Percentiles rank a stretch among this genome's conserved stretches.
These are phyloP conservation scores for Pestalotiopsis sp. DNA, from an alignment of 2,329 filamentous ascomycete genomes.

Conservation along the genomic window DNA sequence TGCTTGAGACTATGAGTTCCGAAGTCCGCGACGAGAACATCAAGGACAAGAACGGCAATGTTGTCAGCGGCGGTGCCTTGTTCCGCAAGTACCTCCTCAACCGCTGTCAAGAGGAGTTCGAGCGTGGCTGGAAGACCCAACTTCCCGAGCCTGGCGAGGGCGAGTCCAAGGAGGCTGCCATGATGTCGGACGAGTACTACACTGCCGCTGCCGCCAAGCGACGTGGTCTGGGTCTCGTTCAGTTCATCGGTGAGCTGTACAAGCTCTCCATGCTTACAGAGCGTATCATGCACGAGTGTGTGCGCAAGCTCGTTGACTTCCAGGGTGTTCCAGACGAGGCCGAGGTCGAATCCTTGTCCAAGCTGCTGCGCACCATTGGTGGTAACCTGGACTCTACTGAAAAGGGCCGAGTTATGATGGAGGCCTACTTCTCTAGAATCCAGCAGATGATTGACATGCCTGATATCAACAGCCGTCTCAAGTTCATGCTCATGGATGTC, in stretches of 20 bases:
- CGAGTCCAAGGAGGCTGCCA: slow-evolving; percentile 69
- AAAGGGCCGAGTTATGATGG: slow-evolving; percentile 85
- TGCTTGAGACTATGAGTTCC: slow-evolving; percentile 92
- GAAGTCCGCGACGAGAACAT: slow-evolving; percentile 97
- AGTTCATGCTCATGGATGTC: slow-evolving; percentile 97
- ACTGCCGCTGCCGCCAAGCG: slow-evolving; percentile 90
- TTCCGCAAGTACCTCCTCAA: slow-evolving; percentile 99
- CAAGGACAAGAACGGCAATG: slow-evolving; percentile 83
- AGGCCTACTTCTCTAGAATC: slow-evolving; percentile 91
- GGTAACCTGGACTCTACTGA: slow-evolving; percentile 81
- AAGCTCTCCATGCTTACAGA: slow-evolving; percentile 98
- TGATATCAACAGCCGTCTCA: slow-evolving; percentile 82
- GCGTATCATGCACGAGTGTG: slow-evolving; percentile 99
- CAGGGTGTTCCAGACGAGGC: slow-evolving; percentile 91
- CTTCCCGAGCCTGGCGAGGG: slow-evolving; percentile 77
- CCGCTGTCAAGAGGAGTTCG: slow-evolving; percentile 97
- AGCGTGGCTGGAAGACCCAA: slow-evolving; percentile 94
- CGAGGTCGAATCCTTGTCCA: slow-evolving; percentile 93
- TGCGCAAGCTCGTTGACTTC: slow-evolving; percentile 95
- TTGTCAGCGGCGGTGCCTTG: slow-evolving; percentile 88
- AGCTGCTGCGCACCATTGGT: slow-evolving; percentile 90
- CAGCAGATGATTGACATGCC: slow-evolving; percentile 78
- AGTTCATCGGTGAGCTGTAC: slow-evolving; percentile 99
- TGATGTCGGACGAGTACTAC: slow-evolving; percentile 98
- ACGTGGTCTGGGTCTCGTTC: slow-evolving; percentile 94